Percentiles rank a stretch among this genome's conserved stretches.
These are phyloP conservation scores for Candida michaelii DNA, from an alignment of 805 yeast species.

Conservation along the genomic window DNA sequence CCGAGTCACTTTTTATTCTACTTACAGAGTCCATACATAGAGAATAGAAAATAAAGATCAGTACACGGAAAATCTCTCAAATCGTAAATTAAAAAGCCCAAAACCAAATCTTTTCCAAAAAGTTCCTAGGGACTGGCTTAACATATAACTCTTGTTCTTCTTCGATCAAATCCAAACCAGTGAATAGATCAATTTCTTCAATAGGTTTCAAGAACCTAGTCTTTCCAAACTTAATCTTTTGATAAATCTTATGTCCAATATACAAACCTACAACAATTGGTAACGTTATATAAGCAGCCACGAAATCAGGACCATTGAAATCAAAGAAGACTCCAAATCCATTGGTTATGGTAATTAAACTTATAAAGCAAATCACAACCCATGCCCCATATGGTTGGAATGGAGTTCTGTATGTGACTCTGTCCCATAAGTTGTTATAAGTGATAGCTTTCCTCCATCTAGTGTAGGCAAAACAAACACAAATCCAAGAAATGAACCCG, in stretches of 20 bases:
- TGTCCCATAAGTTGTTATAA: conserved; percentile 51
- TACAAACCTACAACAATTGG: conserved; percentile 56
- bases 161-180: conserved; percentile 63
- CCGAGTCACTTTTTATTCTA: too few species aligned
- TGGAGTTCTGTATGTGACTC: conserved; percentile 57
- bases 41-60: too few species aligned
- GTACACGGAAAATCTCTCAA: too few species aligned
- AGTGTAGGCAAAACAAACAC: conserved; percentile 51
- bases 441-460: conserved; percentile 65
- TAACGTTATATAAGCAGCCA: conserved; percentile 71
- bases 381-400: conserved; percentile 61
- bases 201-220: conserved; percentile 46
- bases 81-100: conserved; percentile 25
- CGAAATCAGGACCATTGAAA: conserved; percentile 56
- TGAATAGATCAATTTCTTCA: conserved; percentile 58
- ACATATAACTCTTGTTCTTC: conserved; percentile 44
- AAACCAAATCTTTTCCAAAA: conserved; percentile 45
- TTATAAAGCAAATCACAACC: conserved; percentile 49
- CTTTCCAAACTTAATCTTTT: conserved; percentile 26
- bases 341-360: conserved; percentile 62
- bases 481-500: conserved; percentile 65
- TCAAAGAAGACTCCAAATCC: conserved; percentile 69
- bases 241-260: conserved; percentile 55
- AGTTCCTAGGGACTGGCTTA: conserved; percentile 40
- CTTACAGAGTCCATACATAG: too few species aligned